Base-by-base conservation (phyloP, 1,139 yeast species). In the Pichia sp. region DNA sequence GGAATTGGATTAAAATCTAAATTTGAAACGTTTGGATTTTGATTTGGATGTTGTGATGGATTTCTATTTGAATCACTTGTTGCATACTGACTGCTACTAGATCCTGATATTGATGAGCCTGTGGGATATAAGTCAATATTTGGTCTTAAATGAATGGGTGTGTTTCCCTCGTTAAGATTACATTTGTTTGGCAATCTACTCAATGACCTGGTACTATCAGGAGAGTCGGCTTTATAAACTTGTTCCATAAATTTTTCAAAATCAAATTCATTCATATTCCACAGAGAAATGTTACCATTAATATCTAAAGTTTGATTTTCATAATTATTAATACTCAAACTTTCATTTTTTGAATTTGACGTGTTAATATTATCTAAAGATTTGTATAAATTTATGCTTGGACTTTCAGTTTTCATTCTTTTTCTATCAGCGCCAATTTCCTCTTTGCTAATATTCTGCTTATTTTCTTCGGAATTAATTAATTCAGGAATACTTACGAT, bases 131-230 rank as follows among this genome's bases (percentile, higher is more conserved):
- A 6, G 6, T 11, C 6, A 11, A n/a, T 22, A 23, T 23, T 23
- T 22, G 10, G 35, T n/a, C 12, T 11, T 32, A 11, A 32, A 32
- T 4, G 9, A 10, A 22, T 22, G 16, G 12, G 16, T 16, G 16
- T 16, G 16, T 4, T 22, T 22, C 16, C 35, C 11, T 22, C 26
- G 23, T 32, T 23, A 6, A 4, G 3, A 11, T 81, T 30, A 8
- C 70, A 39, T 81, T 85, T 26, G 76, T 70, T 48, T 71, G 74
- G 8, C 76, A 79, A 49, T 77, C 82, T 42, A 63, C 64, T 45
- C 6, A 51, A 47, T 4, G 59, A 55, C 24, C 46, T 49, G 20
- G 46, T 45, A 16, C 60, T 54, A 2, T 46, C 49, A 1, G 61
- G 60, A 6, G 60, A 54, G 9, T 48, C 51, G 4, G 48, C 45